Percentiles rank a stretch among this genome's conserved stretches.
Conservation (phyloP, 225 moss, liverwort and hornwort genomes). For the Sphagnum contortum region DNA sequence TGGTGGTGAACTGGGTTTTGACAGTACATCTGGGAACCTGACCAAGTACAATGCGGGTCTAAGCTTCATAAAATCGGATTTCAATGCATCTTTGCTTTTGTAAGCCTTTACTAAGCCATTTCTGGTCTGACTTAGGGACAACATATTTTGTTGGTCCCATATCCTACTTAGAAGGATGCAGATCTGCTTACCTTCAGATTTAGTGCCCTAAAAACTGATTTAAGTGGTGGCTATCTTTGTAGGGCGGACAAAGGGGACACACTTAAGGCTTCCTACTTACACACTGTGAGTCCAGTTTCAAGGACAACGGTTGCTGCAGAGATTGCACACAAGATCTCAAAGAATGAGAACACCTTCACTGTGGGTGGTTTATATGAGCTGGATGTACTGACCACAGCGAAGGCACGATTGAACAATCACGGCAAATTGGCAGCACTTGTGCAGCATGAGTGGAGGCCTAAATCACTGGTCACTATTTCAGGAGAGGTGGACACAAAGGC, state of each 20-base stretch:
- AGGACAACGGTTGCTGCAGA: slow-evolving; percentile 48
- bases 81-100: too few species aligned
- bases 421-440: slow-evolving; percentile 48
- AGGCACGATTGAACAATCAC: slow-evolving; percentile 46
- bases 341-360: slow-evolving; percentile 56
- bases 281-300: slow-evolving; percentile 31
- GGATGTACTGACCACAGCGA: slow-evolving; percentile 40
- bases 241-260: slow-evolving; percentile 31
- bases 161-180: too few species aligned
- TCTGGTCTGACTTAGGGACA: background rate
- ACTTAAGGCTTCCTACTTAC: slow-evolving; percentile 44
- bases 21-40: too few species aligned
- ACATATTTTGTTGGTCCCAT: background rate
- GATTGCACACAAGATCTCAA: slow-evolving; percentile 50
- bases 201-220: too few species aligned
- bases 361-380: slow-evolving; percentile 51
- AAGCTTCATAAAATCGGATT: too few species aligned
- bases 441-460: slow-evolving; percentile 60
- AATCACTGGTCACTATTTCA: slow-evolving; percentile 46
- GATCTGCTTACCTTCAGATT: too few species aligned
- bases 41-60: too few species aligned
- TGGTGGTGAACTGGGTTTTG: too few species aligned
- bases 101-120: background rate
- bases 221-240: too few species aligned
- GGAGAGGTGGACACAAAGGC: slow-evolving; percentile 58